phyloP scores from a whole-genome alignment of 2,329 filamentous ascomycete genomes.

The Fusarium domesticum region DNA sequence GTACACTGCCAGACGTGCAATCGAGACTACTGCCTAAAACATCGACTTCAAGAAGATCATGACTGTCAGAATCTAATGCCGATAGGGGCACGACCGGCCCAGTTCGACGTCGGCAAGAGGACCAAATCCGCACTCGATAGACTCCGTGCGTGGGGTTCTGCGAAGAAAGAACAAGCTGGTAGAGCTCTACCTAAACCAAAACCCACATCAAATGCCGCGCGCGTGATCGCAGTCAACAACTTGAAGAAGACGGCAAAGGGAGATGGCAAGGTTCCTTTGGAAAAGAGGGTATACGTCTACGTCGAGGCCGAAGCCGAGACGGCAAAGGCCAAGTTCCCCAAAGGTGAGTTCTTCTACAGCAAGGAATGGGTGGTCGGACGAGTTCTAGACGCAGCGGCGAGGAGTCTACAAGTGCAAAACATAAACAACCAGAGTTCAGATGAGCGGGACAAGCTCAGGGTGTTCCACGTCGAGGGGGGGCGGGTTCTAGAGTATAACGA shows the following conservation, averaged over 20 bases:
- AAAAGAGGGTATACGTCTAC: conserved; percentile 86
- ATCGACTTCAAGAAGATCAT: conserved; percentile 76
- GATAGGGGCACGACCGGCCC: conserved; percentile 47
- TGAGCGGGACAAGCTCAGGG: conserved; percentile 75
- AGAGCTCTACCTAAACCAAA: conserved; percentile 60
- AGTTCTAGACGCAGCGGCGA: conserved; percentile 74
- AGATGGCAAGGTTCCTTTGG: conserved; percentile 72
- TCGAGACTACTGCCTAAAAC: conserved; percentile 73
- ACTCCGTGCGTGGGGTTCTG: conserved; percentile 75
- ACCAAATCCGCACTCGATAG: conserved; percentile 72
- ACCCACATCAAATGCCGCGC: conserved; percentile 60
- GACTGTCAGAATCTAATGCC: conserved; percentile 74
- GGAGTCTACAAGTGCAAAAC: conserved; percentile 74
- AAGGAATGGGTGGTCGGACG: conserved; percentile 88
- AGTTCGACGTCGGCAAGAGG: conserved; percentile 55
- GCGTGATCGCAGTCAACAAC: conserved; percentile 67
- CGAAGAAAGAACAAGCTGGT: conserved; percentile 64
- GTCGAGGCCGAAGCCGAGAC: conserved; percentile 90
- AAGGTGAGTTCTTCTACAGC: conserved; percentile 76
- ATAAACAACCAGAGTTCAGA: conserved; percentile 74
- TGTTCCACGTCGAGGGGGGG: conserved; percentile 92
- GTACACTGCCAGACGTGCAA: conserved; percentile 72
- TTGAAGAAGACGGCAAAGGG: conserved; percentile 89
- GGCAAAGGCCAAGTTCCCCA: conserved; percentile 77
- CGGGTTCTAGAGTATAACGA: conserved; percentile 83